Conservation (phyloP, 805 yeast genomes). For the Pichia nakasei region DNA sequence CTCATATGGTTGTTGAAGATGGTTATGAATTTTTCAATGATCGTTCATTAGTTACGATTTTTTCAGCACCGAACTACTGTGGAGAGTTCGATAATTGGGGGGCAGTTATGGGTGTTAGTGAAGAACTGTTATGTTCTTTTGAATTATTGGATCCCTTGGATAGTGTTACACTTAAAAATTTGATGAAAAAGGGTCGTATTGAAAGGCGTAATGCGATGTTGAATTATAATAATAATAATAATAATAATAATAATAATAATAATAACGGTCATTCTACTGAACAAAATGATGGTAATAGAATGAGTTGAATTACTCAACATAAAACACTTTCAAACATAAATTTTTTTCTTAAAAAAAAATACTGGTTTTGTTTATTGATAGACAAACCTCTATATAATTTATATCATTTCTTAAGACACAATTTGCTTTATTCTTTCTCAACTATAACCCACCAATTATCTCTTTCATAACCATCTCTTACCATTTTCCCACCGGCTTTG, state of each 20-base stretch:
- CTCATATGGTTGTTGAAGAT: slow-evolving; percentile 83
- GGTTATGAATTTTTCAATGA: slow-evolving; percentile 74
- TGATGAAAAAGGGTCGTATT: slow-evolving; percentile 87
- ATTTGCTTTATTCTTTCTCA: slow-evolving; percentile 8
- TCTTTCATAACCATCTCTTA: slow-evolving; percentile 75
- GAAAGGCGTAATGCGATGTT: slow-evolving; percentile 60
- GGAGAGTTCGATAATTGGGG: slow-evolving; percentile 94
- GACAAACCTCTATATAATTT: no score
- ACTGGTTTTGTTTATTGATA: no score
- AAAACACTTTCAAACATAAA: neutral
- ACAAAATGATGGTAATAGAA: neutral
- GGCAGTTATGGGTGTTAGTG: slow-evolving; percentile 95
- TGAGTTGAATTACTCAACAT: no score
- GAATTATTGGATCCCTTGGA: slow-evolving; percentile 92
- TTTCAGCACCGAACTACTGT: slow-evolving; percentile 69
- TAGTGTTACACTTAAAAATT: slow-evolving; percentile 85
- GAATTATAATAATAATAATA: slow-evolving; percentile 8
- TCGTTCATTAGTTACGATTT: slow-evolving; percentile 61
- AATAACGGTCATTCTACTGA: no score
- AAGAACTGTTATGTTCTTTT: slow-evolving; percentile 85
- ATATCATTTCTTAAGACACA: no score
- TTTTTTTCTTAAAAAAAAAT: no score
- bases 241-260: neutral
- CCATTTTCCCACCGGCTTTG: slow-evolving; percentile 61
- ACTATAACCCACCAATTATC: slow-evolving; percentile 89